Percentiles rank a stretch among this genome's conserved stretches.
Evolutionary conservation across 2,329 filamentous ascomycete genomes (phyloP).

Genomic region (Microdochium trichocladiopsis): DNA sequence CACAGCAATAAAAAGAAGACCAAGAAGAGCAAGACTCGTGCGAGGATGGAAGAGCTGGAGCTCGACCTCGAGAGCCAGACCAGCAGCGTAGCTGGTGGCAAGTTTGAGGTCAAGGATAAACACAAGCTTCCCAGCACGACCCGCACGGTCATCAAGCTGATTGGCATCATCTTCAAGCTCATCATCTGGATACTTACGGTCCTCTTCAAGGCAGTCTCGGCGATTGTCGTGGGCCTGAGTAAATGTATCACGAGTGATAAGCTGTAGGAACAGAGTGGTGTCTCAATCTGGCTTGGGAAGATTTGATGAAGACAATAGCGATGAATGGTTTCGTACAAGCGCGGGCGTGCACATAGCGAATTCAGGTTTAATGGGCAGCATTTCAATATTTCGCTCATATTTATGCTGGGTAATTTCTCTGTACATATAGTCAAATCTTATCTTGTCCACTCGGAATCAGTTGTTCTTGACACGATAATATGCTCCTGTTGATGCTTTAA

Average conservation of each 20-base stretch:
- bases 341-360: not conserved
- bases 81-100: constrained; percentile 35
- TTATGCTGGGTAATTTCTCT: not conserved
- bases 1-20: constrained; percentile 15
- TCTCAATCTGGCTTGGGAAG: not conserved
- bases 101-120: constrained; percentile 28
- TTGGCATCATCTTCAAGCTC: constrained; percentile 48
- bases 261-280: constrained; percentile 13
- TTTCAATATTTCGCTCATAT: not conserved
- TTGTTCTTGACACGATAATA: too few species aligned
- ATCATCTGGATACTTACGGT: constrained; percentile 52
- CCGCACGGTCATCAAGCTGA: constrained; percentile 40
- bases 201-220: constrained; percentile 43
- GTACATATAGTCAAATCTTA: too few species aligned
- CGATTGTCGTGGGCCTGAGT: constrained; percentile 42
- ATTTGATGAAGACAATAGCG: not conserved
- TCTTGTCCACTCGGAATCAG: too few species aligned
- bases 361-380: too few species aligned
- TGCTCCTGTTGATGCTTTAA: too few species aligned
- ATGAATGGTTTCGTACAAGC: not conserved
- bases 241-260: constrained; percentile 40
- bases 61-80: constrained; percentile 58
- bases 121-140: constrained; percentile 43
- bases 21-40: constrained; percentile 21
- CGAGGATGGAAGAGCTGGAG: constrained; percentile 49